Percentiles rank a stretch among this genome's conserved stretches.
phyloP scores from a whole-genome alignment of 805 yeast species.

The Starmerella davenportii region DNA sequence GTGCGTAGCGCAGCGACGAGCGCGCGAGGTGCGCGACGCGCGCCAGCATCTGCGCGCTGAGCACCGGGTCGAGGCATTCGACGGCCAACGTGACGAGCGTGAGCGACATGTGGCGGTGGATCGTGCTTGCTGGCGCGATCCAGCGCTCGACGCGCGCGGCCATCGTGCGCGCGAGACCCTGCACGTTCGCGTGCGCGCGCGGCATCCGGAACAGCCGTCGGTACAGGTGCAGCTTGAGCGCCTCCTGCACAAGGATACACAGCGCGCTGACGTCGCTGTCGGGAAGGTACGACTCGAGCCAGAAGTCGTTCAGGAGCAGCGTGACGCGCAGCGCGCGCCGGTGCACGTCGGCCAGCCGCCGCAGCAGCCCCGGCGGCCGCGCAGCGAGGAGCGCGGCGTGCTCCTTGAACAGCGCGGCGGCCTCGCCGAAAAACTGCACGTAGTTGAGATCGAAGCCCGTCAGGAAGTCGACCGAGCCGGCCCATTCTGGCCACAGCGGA shows the following conservation, averaged over 20 bases:
- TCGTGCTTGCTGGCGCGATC: conserved; percentile 31
- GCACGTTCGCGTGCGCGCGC: conserved; percentile 30
- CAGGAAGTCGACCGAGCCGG: conserved; percentile 34
- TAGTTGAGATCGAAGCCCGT: conserved; percentile 48
- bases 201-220: conserved; percentile 37
- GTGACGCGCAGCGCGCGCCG: conserved; percentile 10
- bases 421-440: conserved; percentile 38
- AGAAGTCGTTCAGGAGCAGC: conserved; percentile 14
- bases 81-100: conserved; percentile 43
- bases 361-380: conserved; percentile 6
- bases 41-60: background rate
- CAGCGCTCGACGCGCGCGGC: conserved; percentile 24
- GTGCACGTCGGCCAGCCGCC: background rate
- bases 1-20: background rate
- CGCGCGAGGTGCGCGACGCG: background rate
- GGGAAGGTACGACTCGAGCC: conserved; percentile 14
- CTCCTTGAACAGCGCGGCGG: conserved; percentile 21
- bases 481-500: conserved; percentile 25
- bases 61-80: conserved; percentile 28
- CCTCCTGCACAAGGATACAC: conserved; percentile 33
- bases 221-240: conserved; percentile 39
- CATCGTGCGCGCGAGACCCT: conserved; percentile 29
- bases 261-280: conserved; percentile 14
- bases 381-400: conserved; percentile 15
- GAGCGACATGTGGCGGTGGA: conserved; percentile 38